A percentile compares a stretch with the other conserved stretches of the same genome.
These are phyloP conservation scores for Penicillium sp. DNA, from an alignment of 2,329 filamentous ascomycete genomes.

Conservation along the genomic window DNA sequence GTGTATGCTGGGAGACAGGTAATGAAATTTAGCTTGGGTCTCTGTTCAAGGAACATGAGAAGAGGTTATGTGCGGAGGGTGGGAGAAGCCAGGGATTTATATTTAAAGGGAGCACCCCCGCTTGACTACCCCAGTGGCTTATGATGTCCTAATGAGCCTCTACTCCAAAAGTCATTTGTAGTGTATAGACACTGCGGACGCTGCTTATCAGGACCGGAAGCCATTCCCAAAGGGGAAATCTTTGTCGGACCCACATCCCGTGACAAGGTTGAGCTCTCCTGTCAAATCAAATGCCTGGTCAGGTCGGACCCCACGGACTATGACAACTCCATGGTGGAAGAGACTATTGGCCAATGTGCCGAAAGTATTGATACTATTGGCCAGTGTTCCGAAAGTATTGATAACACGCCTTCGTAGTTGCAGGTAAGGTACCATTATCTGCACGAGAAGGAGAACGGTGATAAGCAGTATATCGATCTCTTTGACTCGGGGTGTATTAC, in stretches of 20 bases:
- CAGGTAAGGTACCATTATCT: too few species aligned
- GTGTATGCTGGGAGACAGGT: neutral
- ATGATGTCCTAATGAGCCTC: neutral
- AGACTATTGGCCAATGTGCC: neutral
- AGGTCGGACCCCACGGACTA: neutral
- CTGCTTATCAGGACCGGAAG: constrained; percentile 8
- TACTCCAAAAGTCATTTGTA: neutral
- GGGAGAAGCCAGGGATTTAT: neutral
- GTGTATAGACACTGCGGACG: neutral
- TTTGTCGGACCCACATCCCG: constrained; percentile 27
- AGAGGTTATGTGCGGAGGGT: neutral
- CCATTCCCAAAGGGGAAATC: constrained; percentile 26
- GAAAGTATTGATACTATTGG: too few species aligned
- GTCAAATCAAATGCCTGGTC: neutral
- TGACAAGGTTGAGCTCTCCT: neutral
- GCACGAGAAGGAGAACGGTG: too few species aligned
- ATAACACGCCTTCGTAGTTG: too few species aligned
- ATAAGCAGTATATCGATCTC: too few species aligned
- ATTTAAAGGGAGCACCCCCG: neutral
- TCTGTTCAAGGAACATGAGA: neutral
- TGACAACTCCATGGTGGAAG: neutral
- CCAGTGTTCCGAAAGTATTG: too few species aligned
- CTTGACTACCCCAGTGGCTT: neutral
- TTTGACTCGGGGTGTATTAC: too few species aligned
- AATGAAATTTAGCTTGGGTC: constrained; percentile 1